phyloP scores from a whole-genome alignment of 2,329 filamentous ascomycete genomes.

The Chrysoporthe deuterocubensis region DNA sequence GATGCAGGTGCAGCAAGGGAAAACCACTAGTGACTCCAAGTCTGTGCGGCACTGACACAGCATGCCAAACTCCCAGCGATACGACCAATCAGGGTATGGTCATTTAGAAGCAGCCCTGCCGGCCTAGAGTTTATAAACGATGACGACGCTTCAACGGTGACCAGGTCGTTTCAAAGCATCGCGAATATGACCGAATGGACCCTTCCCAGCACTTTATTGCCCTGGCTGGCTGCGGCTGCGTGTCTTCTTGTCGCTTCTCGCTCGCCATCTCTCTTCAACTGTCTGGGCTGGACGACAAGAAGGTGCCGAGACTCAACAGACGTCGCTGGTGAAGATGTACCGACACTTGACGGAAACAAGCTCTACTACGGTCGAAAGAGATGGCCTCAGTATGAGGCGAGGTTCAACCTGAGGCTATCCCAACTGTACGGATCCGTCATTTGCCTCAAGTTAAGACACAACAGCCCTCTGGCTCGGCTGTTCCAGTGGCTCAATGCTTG shows the following conservation, averaged over 20 bases:
- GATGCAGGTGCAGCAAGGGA: background rate
- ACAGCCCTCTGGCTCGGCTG: background rate
- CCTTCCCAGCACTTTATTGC: background rate
- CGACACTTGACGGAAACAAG: slow-evolving; percentile 12
- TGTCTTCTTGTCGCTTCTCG: slow-evolving; percentile 4
- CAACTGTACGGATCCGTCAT: slow-evolving; percentile 20
- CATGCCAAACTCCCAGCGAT: background rate
- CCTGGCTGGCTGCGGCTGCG: background rate
- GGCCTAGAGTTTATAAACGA: background rate
- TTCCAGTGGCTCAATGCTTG: slow-evolving; percentile 8
- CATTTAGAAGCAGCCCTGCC: background rate
- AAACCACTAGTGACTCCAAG: background rate
- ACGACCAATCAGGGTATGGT: background rate
- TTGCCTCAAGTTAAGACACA: slow-evolving; percentile 7
- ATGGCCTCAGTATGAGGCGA: slow-evolving; percentile 26
- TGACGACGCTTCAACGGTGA: slow-evolving; percentile 12
- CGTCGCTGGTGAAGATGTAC: background rate
- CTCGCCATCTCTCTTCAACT: background rate
- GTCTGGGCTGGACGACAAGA: background rate
- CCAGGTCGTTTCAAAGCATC: slow-evolving; percentile 31
- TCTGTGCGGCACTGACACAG: background rate
- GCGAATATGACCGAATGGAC: background rate
- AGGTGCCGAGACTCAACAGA: background rate
- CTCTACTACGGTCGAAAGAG: slow-evolving; percentile 18
- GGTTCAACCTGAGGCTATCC: slow-evolving; percentile 25